These are phyloP conservation scores for Backusella sp. DNA, from an alignment of 192 early-diverging fungal species.

Conservation along the genomic window DNA sequence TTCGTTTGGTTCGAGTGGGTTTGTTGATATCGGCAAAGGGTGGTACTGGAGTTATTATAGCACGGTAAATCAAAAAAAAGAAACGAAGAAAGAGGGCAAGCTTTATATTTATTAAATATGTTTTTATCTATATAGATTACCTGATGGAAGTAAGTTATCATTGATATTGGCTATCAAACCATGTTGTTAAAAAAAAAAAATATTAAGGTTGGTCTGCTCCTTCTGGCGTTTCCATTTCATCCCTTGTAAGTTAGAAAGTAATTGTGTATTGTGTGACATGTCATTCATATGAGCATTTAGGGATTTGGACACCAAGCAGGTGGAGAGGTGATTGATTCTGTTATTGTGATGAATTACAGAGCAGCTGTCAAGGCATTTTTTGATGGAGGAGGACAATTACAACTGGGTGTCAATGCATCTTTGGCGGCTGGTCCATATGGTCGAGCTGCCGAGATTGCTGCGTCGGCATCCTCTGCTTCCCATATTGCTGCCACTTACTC, in stretches of 20 bases:
- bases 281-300: not conserved
- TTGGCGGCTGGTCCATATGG: constrained; percentile 24
- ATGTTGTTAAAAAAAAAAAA: too few species aligned
- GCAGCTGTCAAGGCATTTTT: constrained; percentile 31
- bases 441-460: constrained; percentile 19
- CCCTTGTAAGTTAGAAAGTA: constrained; percentile 14
- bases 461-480: not conserved
- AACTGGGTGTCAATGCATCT: constrained; percentile 22
- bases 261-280: not conserved
- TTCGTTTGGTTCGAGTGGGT: constrained; percentile 18
- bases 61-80: constrained; percentile 10
- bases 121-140: not conserved
- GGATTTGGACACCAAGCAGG: constrained; percentile 24
- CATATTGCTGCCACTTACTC: constrained; percentile 30
- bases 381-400: constrained; percentile 28
- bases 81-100: not conserved
- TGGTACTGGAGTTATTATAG: constrained; percentile 31
- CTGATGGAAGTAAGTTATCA: not conserved
- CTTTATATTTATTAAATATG: not conserved
- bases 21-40: constrained; percentile 19
- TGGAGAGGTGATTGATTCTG: constrained; percentile 20
- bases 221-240: constrained; percentile 23
- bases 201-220: constrained; percentile 27
- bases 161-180: too few species aligned
- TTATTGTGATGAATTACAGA: constrained; percentile 32